These are phyloP conservation scores for Suhomyces faveliae DNA, from an alignment of 805 yeast species.

Conservation along the genomic window DNA sequence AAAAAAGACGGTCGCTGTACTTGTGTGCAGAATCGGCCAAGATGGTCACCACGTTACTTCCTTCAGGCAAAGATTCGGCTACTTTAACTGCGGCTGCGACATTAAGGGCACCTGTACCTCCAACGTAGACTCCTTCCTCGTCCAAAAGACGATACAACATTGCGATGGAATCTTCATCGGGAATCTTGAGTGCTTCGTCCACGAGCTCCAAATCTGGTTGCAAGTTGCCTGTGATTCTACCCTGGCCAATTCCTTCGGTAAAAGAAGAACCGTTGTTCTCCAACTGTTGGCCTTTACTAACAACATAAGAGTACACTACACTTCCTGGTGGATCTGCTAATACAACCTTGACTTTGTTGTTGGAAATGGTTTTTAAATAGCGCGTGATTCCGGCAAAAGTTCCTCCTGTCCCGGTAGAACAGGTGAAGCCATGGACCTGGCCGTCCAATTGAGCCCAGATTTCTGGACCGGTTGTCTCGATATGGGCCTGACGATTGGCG, in stretches of 20 bases:
- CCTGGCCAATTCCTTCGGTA: slow-evolving; percentile 97
- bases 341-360: slow-evolving; percentile 58
- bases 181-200: slow-evolving; percentile 77
- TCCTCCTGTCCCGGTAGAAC: slow-evolving; percentile 93
- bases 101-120: slow-evolving; percentile 88
- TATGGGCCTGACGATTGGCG: slow-evolving; percentile 87
- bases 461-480: slow-evolving; percentile 90
- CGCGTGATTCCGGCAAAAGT: slow-evolving; percentile 85
- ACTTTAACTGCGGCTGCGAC: slow-evolving; percentile 85
- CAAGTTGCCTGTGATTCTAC: slow-evolving; percentile 83
- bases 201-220: slow-evolving; percentile 66
- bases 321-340: slow-evolving; percentile 96
- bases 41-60: slow-evolving; percentile 81
- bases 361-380: slow-evolving; percentile 66
- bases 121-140: slow-evolving; percentile 87
- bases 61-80: slow-evolving; percentile 73
- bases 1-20: slow-evolving; percentile 78
- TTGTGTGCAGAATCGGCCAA: slow-evolving; percentile 89
- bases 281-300: slow-evolving; percentile 62
- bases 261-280: slow-evolving; percentile 81
- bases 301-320: slow-evolving; percentile 74
- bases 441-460: slow-evolving; percentile 84
- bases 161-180: slow-evolving; percentile 76
- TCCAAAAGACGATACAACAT: slow-evolving; percentile 83
- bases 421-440: slow-evolving; percentile 78